Evolutionary conservation across 2,329 filamentous ascomycete genomes (phyloP).

Genomic region (Pseudocercospora eumusae): DNA sequence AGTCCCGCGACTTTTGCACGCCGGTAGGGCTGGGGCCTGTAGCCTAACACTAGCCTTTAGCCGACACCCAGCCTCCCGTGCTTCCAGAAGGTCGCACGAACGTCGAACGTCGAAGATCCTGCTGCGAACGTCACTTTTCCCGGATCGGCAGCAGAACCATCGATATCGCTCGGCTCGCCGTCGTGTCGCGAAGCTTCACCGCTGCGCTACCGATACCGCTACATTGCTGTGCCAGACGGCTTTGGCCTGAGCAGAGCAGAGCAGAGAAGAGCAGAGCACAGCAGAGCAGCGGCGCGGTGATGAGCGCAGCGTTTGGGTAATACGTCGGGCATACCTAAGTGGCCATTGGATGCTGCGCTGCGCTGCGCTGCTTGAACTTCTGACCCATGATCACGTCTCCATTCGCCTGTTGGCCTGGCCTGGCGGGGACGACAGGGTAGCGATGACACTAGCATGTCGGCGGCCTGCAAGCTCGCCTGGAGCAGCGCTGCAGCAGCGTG

Average conservation of each 20-base stretch:
- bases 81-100: slow-evolving; percentile 11
- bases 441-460: slow-evolving; percentile 9
- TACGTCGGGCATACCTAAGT: slow-evolving; percentile 2
- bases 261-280: no score
- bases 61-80: slow-evolving; percentile 7
- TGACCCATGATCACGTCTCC: slow-evolving; percentile 4
- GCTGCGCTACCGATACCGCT: neutral
- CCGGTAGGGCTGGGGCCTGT: no score
- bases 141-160: slow-evolving; percentile 1
- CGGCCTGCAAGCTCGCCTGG: slow-evolving; percentile 8
- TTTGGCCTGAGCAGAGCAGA: no score
- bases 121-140: slow-evolving; percentile 5
- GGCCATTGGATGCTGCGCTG: slow-evolving; percentile 10
- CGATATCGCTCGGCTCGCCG: neutral
- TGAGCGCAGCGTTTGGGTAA: neutral
- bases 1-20: no score
- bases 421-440: slow-evolving; percentile 9
- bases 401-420: slow-evolving; percentile 6
- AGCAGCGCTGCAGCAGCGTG: no score
- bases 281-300: neutral
- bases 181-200: neutral
- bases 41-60: no score
- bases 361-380: no score
- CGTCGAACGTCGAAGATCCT: neutral
- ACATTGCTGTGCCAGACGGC: neutral